Evolutionary conservation across 1,284 basidiomycete species (phyloP).

Genomic region (Boletellus deceptivus): DNA sequence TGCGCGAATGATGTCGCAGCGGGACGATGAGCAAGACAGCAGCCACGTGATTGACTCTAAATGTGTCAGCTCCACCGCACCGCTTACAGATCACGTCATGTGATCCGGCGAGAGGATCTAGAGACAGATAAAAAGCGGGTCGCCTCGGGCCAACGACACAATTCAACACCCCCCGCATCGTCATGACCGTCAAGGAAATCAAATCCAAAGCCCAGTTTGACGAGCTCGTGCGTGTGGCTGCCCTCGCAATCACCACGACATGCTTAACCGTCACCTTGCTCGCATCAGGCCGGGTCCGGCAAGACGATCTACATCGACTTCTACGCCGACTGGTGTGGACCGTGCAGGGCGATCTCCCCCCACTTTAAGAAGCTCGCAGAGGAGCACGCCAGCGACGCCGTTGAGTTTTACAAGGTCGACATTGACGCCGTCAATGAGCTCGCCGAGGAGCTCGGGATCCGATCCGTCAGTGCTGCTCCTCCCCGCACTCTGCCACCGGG

Average conservation of each 20-base stretch:
- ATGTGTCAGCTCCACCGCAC: too few species aligned
- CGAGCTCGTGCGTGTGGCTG: constrained; percentile 9
- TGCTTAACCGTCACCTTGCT: too few species aligned
- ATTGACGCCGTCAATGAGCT: constrained; percentile 47
- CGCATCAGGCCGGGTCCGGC: constrained; percentile 25
- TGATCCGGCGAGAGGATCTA: too few species aligned
- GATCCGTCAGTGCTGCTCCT: constrained; percentile 40
- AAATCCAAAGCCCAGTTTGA: constrained; percentile 11
- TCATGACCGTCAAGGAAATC: constrained; percentile 12
- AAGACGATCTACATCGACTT: constrained; percentile 57
- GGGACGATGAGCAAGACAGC: too few species aligned
- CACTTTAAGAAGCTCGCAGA: constrained; percentile 55
- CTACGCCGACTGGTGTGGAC: constrained; percentile 57
- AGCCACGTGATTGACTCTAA: too few species aligned
- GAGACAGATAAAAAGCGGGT: too few species aligned
- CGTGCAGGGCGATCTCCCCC: constrained; percentile 70
- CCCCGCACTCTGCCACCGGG: accelerated
- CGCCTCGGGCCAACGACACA: too few species aligned
- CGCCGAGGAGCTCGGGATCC: constrained; percentile 49
- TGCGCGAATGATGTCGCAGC: too few species aligned
- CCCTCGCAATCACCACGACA: background rate
- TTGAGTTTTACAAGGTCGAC: constrained; percentile 71
- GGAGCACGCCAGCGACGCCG: constrained; percentile 30
- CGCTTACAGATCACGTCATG: too few species aligned
- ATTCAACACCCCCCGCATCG: background rate